A percentile compares a stretch with the other conserved stretches of the same genome.
Conservation (phyloP, 768 basidiomycete genomes). For the Hypholoma sublateritium region DNA sequence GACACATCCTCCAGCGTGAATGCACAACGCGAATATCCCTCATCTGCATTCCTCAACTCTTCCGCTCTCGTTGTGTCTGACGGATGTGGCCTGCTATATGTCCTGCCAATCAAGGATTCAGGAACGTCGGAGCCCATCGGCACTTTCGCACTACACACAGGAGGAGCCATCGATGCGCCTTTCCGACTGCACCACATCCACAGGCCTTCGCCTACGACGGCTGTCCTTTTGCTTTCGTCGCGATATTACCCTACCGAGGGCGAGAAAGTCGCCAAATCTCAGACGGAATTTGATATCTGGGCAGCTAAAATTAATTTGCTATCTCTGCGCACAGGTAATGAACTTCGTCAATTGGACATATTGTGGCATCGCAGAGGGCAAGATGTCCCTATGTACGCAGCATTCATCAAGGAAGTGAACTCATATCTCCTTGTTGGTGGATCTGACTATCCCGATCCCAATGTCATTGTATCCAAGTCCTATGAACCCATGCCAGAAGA, state of each 20-base stretch:
- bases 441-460: slow-evolving; percentile 49
- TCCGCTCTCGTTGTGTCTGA: slow-evolving; percentile 60
- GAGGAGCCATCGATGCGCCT: slow-evolving; percentile 39
- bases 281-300: slow-evolving; percentile 64
- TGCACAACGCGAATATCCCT: slow-evolving; percentile 73
- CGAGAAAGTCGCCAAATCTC: slow-evolving; percentile 12
- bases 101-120: slow-evolving; percentile 43
- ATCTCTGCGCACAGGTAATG: slow-evolving; percentile 26
- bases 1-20: slow-evolving; percentile 34
- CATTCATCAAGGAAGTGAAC: slow-evolving; percentile 43
- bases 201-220: slow-evolving; percentile 35
- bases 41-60: slow-evolving; percentile 54
- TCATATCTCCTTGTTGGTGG: slow-evolving; percentile 60
- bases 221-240: slow-evolving; percentile 59
- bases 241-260: slow-evolving; percentile 36
- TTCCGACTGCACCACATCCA: slow-evolving; percentile 45
- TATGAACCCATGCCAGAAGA: slow-evolving; percentile 69
- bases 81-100: slow-evolving; percentile 67
- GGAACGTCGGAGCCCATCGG: slow-evolving; percentile 49
- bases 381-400: slow-evolving; percentile 64
- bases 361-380: slow-evolving; percentile 71
- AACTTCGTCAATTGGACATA: slow-evolving; percentile 44
- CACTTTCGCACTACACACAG: slow-evolving; percentile 45
- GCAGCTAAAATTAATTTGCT: slow-evolving; percentile 53
- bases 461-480: slow-evolving; percentile 25